Percentiles rank a stretch among this genome's conserved stretches.
These are phyloP conservation scores for Endogone sp. DNA, from an alignment of 192 early-diverging fungal genomes.

Conservation along the genomic window DNA sequence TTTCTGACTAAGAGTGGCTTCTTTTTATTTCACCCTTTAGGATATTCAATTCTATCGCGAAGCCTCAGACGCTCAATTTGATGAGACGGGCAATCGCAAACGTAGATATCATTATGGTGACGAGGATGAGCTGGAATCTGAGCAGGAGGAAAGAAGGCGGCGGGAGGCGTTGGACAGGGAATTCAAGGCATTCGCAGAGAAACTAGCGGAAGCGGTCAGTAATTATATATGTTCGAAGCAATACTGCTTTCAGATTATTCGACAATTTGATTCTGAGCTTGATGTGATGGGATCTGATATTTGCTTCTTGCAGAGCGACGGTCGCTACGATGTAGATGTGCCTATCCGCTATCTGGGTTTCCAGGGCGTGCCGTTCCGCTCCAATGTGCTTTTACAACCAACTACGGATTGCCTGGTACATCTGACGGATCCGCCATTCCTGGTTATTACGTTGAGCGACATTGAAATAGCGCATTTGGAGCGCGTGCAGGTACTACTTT, in stretches of 20 bases:
- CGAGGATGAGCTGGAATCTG: conserved; percentile 95
- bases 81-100: conserved; percentile 94
- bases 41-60: conserved; percentile 99
- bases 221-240: conserved; percentile 1
- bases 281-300: neutral
- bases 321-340: conserved; percentile 83
- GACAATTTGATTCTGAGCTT: neutral
- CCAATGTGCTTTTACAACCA: conserved; percentile 91
- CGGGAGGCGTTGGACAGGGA: conserved; percentile 86
- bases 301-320: conserved; percentile 54
- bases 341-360: conserved; percentile 94
- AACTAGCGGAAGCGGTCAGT: conserved; percentile 75
- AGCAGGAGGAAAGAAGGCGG: conserved; percentile 90
- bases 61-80: conserved; percentile 89
- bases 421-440: conserved; percentile 88
- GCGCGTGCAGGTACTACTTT: conserved; percentile 66
- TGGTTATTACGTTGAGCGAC: conserved; percentile 86
- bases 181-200: conserved; percentile 89
- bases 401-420: conserved; percentile 97
- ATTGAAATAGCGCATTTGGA: conserved; percentile 96
- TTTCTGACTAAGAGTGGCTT: conserved; percentile 6
- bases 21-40: conserved; percentile 21
- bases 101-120: conserved; percentile 89
- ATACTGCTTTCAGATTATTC: neutral
- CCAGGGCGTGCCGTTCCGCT: conserved; percentile 87